phyloP scores from a whole-genome alignment of 768 basidiomycete genomes.

The Suillus decipiens region DNA sequence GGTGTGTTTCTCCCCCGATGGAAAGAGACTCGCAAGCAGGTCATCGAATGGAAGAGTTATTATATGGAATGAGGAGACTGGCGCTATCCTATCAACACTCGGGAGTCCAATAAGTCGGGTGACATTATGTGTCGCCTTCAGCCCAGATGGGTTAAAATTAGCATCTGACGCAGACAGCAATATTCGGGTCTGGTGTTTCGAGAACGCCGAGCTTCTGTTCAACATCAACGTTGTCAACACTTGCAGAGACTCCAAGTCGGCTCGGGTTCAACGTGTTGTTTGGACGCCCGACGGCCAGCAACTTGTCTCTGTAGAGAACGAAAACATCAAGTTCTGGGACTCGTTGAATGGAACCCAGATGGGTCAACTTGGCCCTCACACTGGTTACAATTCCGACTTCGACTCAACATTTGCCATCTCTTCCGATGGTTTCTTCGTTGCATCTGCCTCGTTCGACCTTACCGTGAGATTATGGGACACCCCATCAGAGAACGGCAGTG shows the following conservation, averaged over 20 bases:
- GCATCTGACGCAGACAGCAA: not conserved
- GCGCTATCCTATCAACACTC: conserved; percentile 7
- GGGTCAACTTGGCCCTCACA: not conserved
- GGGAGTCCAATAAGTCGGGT: too few relatives aligned
- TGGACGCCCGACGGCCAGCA: conserved; percentile 6
- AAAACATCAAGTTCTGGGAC: conserved; percentile 3
- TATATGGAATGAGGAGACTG: conserved; percentile 11
- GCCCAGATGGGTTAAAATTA: not conserved
- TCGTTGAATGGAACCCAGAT: not conserved
- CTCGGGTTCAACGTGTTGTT: not conserved
- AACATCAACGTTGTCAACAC: not conserved
- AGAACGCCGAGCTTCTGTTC: not conserved
- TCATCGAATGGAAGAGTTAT: not conserved
- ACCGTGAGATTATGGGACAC: conserved; percentile 75
- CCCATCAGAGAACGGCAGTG: too few relatives aligned
- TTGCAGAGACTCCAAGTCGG: too few relatives aligned
- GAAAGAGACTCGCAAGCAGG: conserved; percentile 3
- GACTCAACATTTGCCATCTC: conserved; percentile 30
- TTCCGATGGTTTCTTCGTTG: conserved; percentile 35
- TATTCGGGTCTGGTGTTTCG: not conserved
- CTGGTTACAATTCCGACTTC: conserved; percentile 23
- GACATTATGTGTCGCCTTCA: too few relatives aligned
- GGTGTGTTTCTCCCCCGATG: conserved; percentile 8
- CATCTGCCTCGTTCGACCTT: conserved; percentile 86
- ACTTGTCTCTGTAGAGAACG: not conserved